Evolutionary conservation across 2,329 filamentous ascomycete genomes (phyloP), one percentile per base, ranked within the genome.

Genomic region (Claviceps sp.): DNA sequence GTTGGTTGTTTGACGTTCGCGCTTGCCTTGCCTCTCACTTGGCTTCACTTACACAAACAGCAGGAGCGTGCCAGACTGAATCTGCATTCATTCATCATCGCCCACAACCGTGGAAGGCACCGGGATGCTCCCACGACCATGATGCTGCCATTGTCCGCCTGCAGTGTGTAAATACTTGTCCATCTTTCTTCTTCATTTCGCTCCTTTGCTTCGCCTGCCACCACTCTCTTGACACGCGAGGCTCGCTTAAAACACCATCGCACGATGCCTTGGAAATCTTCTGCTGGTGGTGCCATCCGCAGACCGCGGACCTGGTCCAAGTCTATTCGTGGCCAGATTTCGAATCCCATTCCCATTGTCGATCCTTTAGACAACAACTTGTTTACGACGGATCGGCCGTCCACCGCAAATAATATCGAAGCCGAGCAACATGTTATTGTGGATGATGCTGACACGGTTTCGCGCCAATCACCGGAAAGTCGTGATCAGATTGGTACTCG

Each of bases 241-340:
- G 17, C 16, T 34, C 44, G 8, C 13, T 34, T 45, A 16, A 13
- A 29, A 16, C 47, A 23, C 39, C 3, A 26, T 17, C 17, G n/a
- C 38, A 48, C 13, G 56, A 65, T 60, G 54, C 58, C 75, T 44
- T 77, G 76, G 67, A 77, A 72, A 61, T 64, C 69, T 49, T 58
- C 66, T 37, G 62, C 60, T 58, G 59, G 66, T 57, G 67, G 54
- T 34, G 53, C 50, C 47, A 34, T 29, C 54, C 51, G 53, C 52
- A 59, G 56, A 51, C 56, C 60, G 46, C 54, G 57, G 40, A 55
- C 56, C 46, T 54, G 67, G 56, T 66, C 68, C 56, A 68, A 70
- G 57, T 73, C 74, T 37, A 75, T 82, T 54, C 75, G 79, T 40
- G 79, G 78, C 54, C 77, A 74, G 57, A 82, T 83, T 55, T 82